Base-by-base conservation (phyloP, 2,329 filamentous ascomycete species). In the Xylariaceae sp. region DNA sequence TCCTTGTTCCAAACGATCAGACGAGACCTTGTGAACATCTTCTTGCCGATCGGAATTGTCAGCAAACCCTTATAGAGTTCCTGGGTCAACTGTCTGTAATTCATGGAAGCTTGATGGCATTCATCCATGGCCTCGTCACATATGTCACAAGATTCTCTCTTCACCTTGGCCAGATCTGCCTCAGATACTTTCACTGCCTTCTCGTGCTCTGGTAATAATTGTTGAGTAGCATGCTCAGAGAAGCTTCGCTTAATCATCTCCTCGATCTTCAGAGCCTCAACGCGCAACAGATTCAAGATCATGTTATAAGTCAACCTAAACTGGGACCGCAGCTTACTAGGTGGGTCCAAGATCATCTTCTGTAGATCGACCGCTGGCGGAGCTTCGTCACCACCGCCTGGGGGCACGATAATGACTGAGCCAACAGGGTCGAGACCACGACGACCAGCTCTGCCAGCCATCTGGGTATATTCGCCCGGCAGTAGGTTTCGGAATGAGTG, bases 211-310 rank as follows among this genome's bases (percentile, higher is more conserved):
- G 93, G 93, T 1, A 97, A 72, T 11, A 97, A 68, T 48, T 94
- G 90, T 60, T 98, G 93, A 0, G 91, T 97, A 18, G 91, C 91
- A 65, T 98, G 93, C 64, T 98, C 93, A 39, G 91, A 96, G 72
- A 98, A 98, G 63, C 90, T 96, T 51, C 93, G 85, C 75, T 98
- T 98, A 72, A 98, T 98, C 93, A 98, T 98, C 66, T 98, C 93
- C 63, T 98, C 93, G 54, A 98, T 97, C 69, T 96, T 97, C 51
- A 98, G 69, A 2, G 93, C 93, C 64, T 98, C 93, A 2, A 98
- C 93, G 28, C 93, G 85, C 37, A 98, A 73, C 24, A 98, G 73
- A 59, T 97, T 98, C 22, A 98, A 72, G 46, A 98, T 98, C 93
- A 98, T 98, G 67, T 97, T 98, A 72, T 98, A 98, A 0, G 94